These are phyloP conservation scores for Diutina mesorugosa DNA, from an alignment of 1,139 yeast species.

Conservation along the genomic window DNA sequence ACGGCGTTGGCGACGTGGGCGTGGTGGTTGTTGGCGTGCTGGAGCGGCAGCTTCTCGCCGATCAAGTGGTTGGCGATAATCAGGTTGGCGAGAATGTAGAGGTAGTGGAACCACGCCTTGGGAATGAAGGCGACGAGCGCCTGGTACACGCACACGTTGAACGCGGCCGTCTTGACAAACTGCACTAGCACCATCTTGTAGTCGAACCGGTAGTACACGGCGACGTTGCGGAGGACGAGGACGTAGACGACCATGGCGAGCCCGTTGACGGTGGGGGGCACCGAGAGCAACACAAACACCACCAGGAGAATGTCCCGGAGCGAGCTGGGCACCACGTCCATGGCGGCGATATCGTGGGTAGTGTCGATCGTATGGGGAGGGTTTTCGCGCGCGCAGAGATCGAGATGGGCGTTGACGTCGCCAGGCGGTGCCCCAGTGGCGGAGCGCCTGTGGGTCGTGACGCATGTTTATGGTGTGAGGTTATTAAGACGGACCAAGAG, in stretches of 20 bases:
- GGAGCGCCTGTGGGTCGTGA: too few relatives aligned
- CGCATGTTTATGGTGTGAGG: too few relatives aligned
- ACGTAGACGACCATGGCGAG: background rate
- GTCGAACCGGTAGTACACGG: background rate
- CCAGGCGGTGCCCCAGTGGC: too few relatives aligned
- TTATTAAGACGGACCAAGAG: too few relatives aligned
- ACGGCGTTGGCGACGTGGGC: background rate
- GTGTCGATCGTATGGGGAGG: background rate
- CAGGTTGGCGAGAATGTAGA: background rate
- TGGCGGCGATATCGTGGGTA: background rate
- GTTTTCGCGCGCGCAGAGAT: slow-evolving; percentile 1
- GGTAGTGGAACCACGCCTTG: background rate
- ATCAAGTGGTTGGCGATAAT: slow-evolving; percentile 1
- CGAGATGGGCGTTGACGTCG: background rate
- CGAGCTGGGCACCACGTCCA: background rate
- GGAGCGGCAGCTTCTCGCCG: background rate
- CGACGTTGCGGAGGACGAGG: slow-evolving; percentile 1
- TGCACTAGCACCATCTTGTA: slow-evolving; percentile 2
- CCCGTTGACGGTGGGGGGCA: background rate
- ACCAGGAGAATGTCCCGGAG: slow-evolving; percentile 2
- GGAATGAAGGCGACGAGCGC: background rate
- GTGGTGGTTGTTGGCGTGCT: background rate
- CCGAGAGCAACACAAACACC: background rate
- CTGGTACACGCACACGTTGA: slow-evolving; percentile 1
- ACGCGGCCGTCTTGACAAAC: slow-evolving; percentile 1